phyloP scores from a whole-genome alignment of 2,329 filamentous ascomycete genomes.

The Aspergillus luchuensis region DNA sequence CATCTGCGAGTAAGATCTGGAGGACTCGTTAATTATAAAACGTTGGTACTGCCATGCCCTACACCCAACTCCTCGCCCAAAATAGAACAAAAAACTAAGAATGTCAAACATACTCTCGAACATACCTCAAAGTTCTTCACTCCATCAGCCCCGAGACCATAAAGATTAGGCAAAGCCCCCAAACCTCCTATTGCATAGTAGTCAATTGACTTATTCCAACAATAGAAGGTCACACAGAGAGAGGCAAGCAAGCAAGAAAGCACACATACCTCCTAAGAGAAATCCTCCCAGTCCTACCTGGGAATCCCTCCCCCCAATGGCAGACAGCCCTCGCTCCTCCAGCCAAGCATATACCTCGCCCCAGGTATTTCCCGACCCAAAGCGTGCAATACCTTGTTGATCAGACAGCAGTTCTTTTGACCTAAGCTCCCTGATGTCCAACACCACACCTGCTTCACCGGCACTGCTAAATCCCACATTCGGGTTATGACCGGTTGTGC shows the following conservation, averaged over 20 bases:
- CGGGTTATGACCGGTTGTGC: conserved; percentile 8
- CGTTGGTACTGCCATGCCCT: too few species aligned
- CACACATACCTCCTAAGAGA: neutral
- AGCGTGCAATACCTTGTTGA: neutral
- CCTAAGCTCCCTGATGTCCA: neutral
- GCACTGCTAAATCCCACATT: conserved; percentile 7
- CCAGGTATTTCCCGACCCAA: conserved; percentile 6
- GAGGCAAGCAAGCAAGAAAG: too few species aligned
- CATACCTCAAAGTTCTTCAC: neutral
- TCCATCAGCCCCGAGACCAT: neutral
- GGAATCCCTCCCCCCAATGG: conserved; percentile 3
- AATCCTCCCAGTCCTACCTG: conserved; percentile 3
- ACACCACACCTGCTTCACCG: neutral
- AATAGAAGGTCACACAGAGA: accelerated
- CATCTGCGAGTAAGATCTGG: conserved; percentile 21
- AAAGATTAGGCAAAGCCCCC: neutral
- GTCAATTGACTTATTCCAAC: neutral
- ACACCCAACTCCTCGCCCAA: too few species aligned
- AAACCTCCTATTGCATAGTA: neutral
- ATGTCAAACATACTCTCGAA: too few species aligned
- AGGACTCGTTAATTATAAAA: neutral
- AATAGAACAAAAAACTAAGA: too few species aligned
- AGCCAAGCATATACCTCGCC: conserved; percentile 7
- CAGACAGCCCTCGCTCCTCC: neutral
- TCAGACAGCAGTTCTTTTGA: neutral